phyloP scores from a whole-genome alignment of 371 early-diverging fungal species.

The Mucor mucedo region DNA sequence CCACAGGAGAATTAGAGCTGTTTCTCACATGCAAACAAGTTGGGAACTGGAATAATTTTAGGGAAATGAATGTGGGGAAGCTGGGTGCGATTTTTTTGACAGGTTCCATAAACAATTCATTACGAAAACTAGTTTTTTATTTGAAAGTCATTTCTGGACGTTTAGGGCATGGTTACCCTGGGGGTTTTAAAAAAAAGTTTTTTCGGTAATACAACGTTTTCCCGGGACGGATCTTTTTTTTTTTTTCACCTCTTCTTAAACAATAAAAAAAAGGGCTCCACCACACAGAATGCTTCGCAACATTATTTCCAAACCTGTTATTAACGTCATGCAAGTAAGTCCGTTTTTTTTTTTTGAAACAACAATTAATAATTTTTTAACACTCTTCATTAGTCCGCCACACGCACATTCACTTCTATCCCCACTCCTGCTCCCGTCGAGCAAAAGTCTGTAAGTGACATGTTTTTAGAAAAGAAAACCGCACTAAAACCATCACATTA shows the following conservation, averaged over 20 bases:
- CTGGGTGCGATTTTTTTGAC: no score
- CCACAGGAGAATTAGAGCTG: no score
- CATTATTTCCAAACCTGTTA: slow-evolving; percentile 31
- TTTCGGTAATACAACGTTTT: no score
- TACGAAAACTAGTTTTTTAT: no score
- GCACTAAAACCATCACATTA: neutral
- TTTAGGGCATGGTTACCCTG: slow-evolving; percentile 17
- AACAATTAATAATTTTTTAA: neutral
- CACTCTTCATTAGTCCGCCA: slow-evolving; percentile 13
- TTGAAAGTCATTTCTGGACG: no score
- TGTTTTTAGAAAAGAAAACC: neutral
- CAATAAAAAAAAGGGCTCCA: slow-evolving; percentile 6
- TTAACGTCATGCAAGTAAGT: slow-evolving; percentile 32
- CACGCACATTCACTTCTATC: slow-evolving; percentile 49
- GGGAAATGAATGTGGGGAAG: no score
- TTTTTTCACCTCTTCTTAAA: slow-evolving; percentile 14
- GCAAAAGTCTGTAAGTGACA: slow-evolving; percentile 47
- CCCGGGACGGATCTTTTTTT: no score
- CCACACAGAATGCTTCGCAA: slow-evolving; percentile 32
- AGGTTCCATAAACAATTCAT: no score
- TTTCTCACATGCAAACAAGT: no score
- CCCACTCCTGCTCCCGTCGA: slow-evolving; percentile 54
- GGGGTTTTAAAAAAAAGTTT: slow-evolving; percentile 5
- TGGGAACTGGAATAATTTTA: no score
- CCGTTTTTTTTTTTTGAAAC: neutral